A percentile compares a stretch with the other conserved stretches of the same genome.
Evolutionary conservation across 176 grass and related monocot species (phyloP).

Genomic region (Aegilops longissima): DNA sequence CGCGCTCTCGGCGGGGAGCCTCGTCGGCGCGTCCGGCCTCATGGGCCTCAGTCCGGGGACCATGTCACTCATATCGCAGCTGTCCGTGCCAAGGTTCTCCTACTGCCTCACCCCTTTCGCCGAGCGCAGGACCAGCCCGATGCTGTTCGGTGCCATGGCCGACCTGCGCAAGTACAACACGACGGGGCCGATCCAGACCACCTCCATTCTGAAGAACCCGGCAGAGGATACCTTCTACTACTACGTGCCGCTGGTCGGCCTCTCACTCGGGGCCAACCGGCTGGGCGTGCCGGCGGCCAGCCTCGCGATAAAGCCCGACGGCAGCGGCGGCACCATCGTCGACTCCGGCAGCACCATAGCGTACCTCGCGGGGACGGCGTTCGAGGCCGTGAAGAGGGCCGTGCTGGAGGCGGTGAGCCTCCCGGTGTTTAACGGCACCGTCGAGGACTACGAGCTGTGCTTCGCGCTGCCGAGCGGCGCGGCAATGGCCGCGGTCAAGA

Average conservation of each 20-base stretch:
- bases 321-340: slow-evolving; percentile 52
- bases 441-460: slow-evolving; percentile 46
- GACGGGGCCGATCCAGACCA: slow-evolving; percentile 20
- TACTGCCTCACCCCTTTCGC: slow-evolving; percentile 44
- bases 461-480: slow-evolving; percentile 25
- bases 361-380: slow-evolving; percentile 38
- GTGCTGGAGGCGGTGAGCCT: not conserved
- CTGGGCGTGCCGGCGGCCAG: slow-evolving; percentile 18
- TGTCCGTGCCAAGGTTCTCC: slow-evolving; percentile 9
- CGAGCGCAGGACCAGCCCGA: slow-evolving; percentile 4
- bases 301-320: slow-evolving; percentile 22
- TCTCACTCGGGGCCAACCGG: slow-evolving; percentile 20
- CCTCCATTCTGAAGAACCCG: slow-evolving; percentile 1
- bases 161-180: slow-evolving; percentile 30
- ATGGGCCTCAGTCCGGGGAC: slow-evolving; percentile 28
- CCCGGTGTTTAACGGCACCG: not conserved
- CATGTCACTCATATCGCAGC: slow-evolving; percentile 28
- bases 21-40: slow-evolving; percentile 27
- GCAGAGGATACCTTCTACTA: slow-evolving; percentile 1
- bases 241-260: slow-evolving; percentile 32
- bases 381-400: slow-evolving; percentile 31
- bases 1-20: not conserved
- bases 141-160: slow-evolving; percentile 39
- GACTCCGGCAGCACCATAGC: slow-evolving; percentile 41
- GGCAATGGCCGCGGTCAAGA: not conserved